Base-by-base conservation (phyloP, 202 grass and related monocot species). In the Musa balbisiana region DNA sequence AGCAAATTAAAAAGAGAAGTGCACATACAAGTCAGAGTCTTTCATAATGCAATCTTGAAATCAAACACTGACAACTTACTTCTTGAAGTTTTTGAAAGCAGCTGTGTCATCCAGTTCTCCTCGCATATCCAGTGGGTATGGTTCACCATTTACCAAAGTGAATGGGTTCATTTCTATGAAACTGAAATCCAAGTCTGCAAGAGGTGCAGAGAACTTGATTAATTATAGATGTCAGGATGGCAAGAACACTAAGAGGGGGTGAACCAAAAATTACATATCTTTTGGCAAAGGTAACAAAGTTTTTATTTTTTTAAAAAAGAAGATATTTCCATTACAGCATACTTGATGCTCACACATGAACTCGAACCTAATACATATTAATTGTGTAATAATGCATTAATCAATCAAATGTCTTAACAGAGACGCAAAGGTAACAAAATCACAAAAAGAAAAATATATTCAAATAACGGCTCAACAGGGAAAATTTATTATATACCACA, bases 31-130 rank as follows among this genome's bases (percentile, higher is more conserved):
- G 33, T 64, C 16, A 58, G 33, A 74, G 16, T 25, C 14, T 59
- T 22, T 21, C 60, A 71, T 23, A 26, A 71, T 49, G 65, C 54
- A 17, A 53, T 25, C 49, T 50, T 12, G 21, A 58, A 11, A 62
- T 52, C 22, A 64, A 20, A 53, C 33, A 6, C 0, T 43, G 23
- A 64, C 62, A 14, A 65, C 82, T 20, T 91, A 91, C 93, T 86
- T 97, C 26, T 93, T 89, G 70, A 97, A 97, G 93, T 97, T 97
- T 76, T 97, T 97, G 84, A 97, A 97, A 65, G 93, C 90, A 10
- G 93, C 93, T 62, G 93, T 97, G 88, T 97, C 90, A 75, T 97
- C 93, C 25, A 97, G 73, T 81, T 97, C 93, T 79, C 93, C 93
- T 87, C 93, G 88, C 90, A 97, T 97, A 78, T 97, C 93, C 56